Evolutionary conservation across 78 protist genomes (phyloP).

Genomic region (Dictyostelium brefeldianum): DNA sequence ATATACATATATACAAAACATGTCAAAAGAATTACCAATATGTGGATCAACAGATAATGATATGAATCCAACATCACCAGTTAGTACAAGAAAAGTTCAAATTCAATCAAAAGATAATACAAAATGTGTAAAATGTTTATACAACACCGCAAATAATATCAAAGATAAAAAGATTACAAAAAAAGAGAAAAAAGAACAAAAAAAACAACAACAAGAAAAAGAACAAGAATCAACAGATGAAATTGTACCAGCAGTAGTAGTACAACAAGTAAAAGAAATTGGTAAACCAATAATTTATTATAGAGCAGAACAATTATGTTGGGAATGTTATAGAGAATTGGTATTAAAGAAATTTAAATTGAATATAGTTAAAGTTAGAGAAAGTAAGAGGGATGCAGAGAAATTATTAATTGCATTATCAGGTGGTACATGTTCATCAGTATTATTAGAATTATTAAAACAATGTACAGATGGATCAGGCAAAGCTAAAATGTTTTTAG

Average conservation of each 20-base stretch:
- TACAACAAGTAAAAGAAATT: neutral
- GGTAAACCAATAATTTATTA: constrained; percentile 24
- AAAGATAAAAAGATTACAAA: constrained; percentile 1
- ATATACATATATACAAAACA: no score
- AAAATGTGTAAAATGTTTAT: constrained; percentile 16
- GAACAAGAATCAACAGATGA: neutral
- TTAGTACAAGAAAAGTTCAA: constrained; percentile 1
- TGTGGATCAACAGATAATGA: constrained; percentile 24
- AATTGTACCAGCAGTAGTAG: no score
- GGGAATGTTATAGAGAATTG: constrained; percentile 54
- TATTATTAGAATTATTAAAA: constrained; percentile 24
- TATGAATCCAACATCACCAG: constrained; percentile 10
- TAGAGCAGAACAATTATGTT: constrained; percentile 28
- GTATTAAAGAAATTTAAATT: constrained; percentile 54
- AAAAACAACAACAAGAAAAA: neutral
- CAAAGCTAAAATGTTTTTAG: constrained; percentile 49
- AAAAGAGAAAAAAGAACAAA: constrained; percentile 23
- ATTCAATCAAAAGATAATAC: neutral
- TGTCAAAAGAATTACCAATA: constrained; percentile 13
- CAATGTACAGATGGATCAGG: constrained; percentile 21
- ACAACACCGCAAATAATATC: neutral
- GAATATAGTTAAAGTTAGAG: constrained; percentile 47
- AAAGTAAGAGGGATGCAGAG: constrained; percentile 34
- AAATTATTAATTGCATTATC: constrained; percentile 40
- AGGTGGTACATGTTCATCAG: constrained; percentile 65